Conservation (phyloP, 2,329 filamentous ascomycete genomes). For the Raffaelea arxii region DNA sequence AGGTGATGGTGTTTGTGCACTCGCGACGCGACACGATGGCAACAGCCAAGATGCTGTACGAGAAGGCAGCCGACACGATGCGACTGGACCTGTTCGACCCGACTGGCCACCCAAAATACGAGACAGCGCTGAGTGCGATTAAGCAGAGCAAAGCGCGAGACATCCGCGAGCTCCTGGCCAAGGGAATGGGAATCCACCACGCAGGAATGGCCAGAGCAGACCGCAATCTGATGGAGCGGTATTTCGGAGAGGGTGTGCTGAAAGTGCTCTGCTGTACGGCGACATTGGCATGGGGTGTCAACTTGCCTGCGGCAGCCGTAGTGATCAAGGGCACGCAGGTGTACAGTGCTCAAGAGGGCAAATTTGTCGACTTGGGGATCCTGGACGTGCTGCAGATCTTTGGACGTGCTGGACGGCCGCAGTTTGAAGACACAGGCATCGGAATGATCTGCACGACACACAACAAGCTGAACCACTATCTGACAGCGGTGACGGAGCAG, state of each 20-base stretch:
- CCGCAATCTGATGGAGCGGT: conserved; percentile 86
- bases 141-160: conserved; percentile 79
- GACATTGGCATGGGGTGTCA: conserved; percentile 97
- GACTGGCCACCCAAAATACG: conserved; percentile 65
- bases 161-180: conserved; percentile 77
- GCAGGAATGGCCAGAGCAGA: conserved; percentile 94
- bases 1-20: conserved; percentile 99
- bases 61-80: conserved; percentile 75
- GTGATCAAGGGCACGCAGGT: conserved; percentile 97
- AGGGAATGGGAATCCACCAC: conserved; percentile 91
- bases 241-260: conserved; percentile 86
- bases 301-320: conserved; percentile 90
- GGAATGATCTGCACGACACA: conserved; percentile 96
- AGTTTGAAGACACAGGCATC: conserved; percentile 95
- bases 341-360: conserved; percentile 92
- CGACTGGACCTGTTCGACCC: conserved; percentile 80
- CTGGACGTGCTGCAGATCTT: conserved; percentile 97
- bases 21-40: conserved; percentile 88
- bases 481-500: conserved; percentile 88
- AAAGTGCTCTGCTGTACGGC: conserved; percentile 98
- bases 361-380: conserved; percentile 93
- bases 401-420: conserved; percentile 91
- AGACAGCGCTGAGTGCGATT: conserved; percentile 72
- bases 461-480: conserved; percentile 86
- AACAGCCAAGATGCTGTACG: conserved; percentile 74